Conservation (phyloP, 257 asterid genomes). For the Thymus quinquecostatus region DNA sequence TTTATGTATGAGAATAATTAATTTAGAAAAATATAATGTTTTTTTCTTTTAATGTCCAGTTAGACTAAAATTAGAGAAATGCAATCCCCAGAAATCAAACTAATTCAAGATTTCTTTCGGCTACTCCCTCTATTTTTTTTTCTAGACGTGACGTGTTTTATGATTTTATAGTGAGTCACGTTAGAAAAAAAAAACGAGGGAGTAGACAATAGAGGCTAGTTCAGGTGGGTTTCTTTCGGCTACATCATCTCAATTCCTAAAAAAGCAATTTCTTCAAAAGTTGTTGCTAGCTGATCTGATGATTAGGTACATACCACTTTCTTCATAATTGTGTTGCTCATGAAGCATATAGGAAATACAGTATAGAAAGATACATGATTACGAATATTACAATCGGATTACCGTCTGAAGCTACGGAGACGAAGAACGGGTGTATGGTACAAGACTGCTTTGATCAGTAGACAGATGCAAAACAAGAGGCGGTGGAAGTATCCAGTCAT, state of each 20-base stretch:
- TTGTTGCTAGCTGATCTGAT: background rate
- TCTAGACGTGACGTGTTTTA: too few relatives aligned
- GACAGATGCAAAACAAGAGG: background rate
- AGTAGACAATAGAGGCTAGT: too few relatives aligned
- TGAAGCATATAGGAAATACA: background rate
- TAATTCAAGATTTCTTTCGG: too few relatives aligned
- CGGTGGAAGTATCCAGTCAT: slow-evolving; percentile 12
- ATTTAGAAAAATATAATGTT: too few relatives aligned
- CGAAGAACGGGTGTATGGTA: background rate
- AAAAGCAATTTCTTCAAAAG: background rate
- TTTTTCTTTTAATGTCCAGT: too few relatives aligned
- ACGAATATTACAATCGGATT: background rate
- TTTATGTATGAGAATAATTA: too few relatives aligned
- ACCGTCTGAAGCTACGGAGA: background rate
- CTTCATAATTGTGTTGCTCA: background rate
- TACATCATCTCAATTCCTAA: background rate
- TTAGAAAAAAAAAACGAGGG: too few relatives aligned
- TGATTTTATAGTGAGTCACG: too few relatives aligned
- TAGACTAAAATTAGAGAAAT: too few relatives aligned
- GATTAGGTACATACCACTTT: background rate
- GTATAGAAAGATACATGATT: background rate
- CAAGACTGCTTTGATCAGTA: background rate
- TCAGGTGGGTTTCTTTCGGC: background rate
- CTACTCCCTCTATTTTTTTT: too few relatives aligned
- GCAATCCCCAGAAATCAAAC: too few relatives aligned